Percentiles rank a stretch among this genome's conserved stretches.
These are phyloP conservation scores for Pseudocercospora fuligena DNA, from an alignment of 2,329 filamentous ascomycete genomes.

Conservation along the genomic window DNA sequence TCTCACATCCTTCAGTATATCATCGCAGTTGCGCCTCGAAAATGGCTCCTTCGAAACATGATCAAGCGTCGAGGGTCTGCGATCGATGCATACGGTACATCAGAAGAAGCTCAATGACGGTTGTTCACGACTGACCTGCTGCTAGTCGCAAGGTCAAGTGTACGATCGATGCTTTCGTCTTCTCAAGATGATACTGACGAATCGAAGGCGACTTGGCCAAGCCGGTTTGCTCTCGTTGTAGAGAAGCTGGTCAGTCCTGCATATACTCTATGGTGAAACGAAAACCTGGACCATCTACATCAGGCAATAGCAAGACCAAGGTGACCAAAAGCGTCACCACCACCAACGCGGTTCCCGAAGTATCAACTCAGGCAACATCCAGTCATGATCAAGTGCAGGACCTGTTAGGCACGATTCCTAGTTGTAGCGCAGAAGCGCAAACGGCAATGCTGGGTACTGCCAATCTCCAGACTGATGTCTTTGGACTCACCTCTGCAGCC, in stretches of 20 bases:
- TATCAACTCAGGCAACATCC: no score
- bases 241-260: neutral
- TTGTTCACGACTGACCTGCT: neutral
- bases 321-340: neutral
- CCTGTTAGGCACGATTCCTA: no score
- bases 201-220: neutral
- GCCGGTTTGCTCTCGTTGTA: neutral
- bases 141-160: slow-evolving; percentile 1
- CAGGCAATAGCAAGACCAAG: neutral
- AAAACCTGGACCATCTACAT: neutral
- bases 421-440: no score
- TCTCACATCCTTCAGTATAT: no score
- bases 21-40: no score
- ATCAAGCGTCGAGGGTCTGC: neutral
- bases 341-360: neutral
- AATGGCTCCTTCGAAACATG: no score
- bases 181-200: neutral
- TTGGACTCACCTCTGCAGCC: no score
- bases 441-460: no score
- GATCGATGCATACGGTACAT: neutral
- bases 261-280: neutral
- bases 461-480: no score
- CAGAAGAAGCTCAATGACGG: neutral
- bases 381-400: neutral
- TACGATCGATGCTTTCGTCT: neutral